A percentile compares a stretch with the other conserved stretches of the same genome.
Evolutionary conservation across 2,329 filamentous ascomycete species (phyloP).

Genomic region (Apiospora pterosperma): DNA sequence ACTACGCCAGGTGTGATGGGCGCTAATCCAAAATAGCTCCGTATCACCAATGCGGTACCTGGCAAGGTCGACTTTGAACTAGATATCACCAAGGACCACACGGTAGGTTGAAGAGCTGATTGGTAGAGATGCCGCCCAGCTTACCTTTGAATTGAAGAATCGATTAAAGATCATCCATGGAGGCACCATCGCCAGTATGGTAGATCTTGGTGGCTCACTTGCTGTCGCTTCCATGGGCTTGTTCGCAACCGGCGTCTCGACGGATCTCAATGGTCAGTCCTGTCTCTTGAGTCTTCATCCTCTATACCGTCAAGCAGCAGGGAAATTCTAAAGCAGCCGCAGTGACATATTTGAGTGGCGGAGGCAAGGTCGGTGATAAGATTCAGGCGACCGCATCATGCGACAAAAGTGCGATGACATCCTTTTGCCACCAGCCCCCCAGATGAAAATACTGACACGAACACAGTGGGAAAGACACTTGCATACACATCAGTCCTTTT

Average conservation of each 20-base stretch:
- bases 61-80: constrained; percentile 75
- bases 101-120: constrained; percentile 43
- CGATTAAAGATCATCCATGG: constrained; percentile 74
- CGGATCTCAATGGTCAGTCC: constrained; percentile 56
- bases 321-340: constrained; percentile 1
- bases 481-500: constrained; percentile 61
- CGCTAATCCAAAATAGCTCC: constrained; percentile 48
- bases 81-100: constrained; percentile 71
- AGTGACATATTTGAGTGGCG: constrained; percentile 63
- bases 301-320: constrained; percentile 1
- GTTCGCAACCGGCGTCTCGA: constrained; percentile 62
- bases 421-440: too few species aligned
- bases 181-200: constrained; percentile 74
- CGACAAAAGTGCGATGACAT: constrained; percentile 53
- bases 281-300: background rate
- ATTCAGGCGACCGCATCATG: constrained; percentile 55
- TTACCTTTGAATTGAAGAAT: constrained; percentile 49
- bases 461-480: constrained; percentile 58
- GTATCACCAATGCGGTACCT: constrained; percentile 59
- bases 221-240: constrained; percentile 63
- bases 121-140: constrained; percentile 4
- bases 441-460: background rate
- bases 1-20: background rate
- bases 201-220: constrained; percentile 62
- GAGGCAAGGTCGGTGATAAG: constrained; percentile 54